Evolutionary conservation across 305 asterid genomes (phyloP), one percentile per base, ranked within the genome.

Genomic region (Solanum hybrid): DNA sequence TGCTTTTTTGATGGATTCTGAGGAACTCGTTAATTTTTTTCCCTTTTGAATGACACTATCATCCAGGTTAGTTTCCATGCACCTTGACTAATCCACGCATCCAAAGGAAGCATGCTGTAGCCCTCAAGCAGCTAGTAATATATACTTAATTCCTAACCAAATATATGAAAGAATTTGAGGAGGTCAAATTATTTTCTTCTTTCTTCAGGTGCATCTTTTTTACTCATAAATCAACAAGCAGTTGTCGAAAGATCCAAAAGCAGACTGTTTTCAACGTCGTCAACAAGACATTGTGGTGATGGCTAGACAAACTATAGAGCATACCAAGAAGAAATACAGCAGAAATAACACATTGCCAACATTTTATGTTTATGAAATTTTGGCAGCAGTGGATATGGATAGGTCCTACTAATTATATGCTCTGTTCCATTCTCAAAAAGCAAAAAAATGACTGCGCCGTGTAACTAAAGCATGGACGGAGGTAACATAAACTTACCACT

Each of bases 401-500:
- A 26, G 51, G 15, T 80, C 86, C 36, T 26, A 40, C 86, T 42
- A 29, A 26, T 80, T 26, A 14, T 26, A 26, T 38, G 69, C 36
- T 40, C 38, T 27, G 19, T 6, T 19, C 87, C 87, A 84, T 51
- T 17, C 87, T 51, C 87, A 84, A 29, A 84, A 82, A 15, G 31
- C 87, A 84, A 45, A 29, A 29, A 6, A 24, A 27, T 19, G 87
- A 45, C 4, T 17, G 73, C 1, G 7, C 32, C 40, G 7, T 84
- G 87, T 6, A 51, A 45, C 11, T 29, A 29, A 51, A 45, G 31
- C 19, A 84, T 51, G 40, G 17, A 29, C 60, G 19, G 38, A 45
- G 87, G 27, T 40, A 84, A 9, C 5, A 45, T 45, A 88, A 78
- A 19, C 99, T 92, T 93, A 96, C 99, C 96, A 97, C 98, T 92